Base-by-base conservation (phyloP, 257 asterid species). In the Misopates orontium region DNA sequence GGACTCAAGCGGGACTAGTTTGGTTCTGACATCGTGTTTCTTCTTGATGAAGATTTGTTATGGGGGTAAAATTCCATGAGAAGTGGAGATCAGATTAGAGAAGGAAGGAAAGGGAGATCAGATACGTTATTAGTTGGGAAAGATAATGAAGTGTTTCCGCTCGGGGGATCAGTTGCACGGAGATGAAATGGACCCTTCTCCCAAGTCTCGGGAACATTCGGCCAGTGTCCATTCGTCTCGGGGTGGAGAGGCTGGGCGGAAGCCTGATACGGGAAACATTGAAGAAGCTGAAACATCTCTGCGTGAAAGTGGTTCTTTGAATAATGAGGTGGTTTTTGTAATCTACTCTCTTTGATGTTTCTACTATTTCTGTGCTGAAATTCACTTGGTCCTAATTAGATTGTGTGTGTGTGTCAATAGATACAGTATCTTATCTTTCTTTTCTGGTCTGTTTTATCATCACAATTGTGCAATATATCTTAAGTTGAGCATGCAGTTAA, bases 231-330 rank as follows among this genome's bases (percentile, higher is more conserved):
- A 57, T 71, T 82, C 90, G 24, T 89, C 93, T 70, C 83, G 62
- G 68, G 70, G 72, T 39, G 84, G 84, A 73, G 92, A 80, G 62
- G 59, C 74, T n/a, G 92, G 75, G 66, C 76, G 64, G 67, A 89
- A 82, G 76, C 83, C 80, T 16, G 96, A 84, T 60, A 75, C 80
- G 32, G 94, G 95, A 60, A 90, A 89, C 72, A 87, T 93, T 22
- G 96, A 87, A 78, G 97, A 87, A 78, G 96, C 98, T 12, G 98
- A 93, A 69, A 68, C 87, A 20, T 87, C 97, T 1, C 72, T 93
- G 70, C 91, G 96, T 10, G 97, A 87, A 83, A 89, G 87, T 58
- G 88, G 95, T 57, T 75, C 81, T 77, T 68, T 89, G 44, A 93
- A 89, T 76, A 81, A 87, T 41, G 96, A 93, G 97, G 97, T 87